Percentiles rank a stretch among this genome's conserved stretches.
Evolutionary conservation across 2,329 filamentous ascomycete genomes (phyloP).

Genomic region (Ophiostoma fasciatum): DNA sequence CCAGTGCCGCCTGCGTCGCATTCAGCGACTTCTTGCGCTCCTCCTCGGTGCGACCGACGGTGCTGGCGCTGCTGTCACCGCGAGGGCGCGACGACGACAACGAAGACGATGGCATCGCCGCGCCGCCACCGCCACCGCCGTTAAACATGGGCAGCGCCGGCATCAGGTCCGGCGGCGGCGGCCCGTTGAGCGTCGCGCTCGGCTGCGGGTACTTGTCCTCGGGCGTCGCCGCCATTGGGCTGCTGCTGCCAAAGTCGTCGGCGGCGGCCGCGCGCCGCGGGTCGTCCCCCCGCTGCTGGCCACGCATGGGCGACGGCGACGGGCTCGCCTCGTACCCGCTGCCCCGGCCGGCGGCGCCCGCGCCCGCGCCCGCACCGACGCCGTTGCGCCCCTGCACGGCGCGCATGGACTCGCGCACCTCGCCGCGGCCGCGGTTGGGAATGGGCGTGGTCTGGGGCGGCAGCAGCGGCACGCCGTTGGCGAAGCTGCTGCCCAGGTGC

Average conservation of each 20-base stretch:
- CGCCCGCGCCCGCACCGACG: slow-evolving; percentile 33
- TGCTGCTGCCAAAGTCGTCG: slow-evolving; percentile 18
- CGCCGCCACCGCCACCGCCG: too few relatives aligned
- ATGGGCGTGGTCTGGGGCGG: slow-evolving; percentile 70
- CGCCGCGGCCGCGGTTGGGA: slow-evolving; percentile 66
- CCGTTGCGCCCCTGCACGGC: slow-evolving; percentile 43
- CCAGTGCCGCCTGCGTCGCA: slow-evolving; percentile 4
- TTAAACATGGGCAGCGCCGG: slow-evolving; percentile 17
- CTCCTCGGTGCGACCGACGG: too few relatives aligned
- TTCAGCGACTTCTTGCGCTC: slow-evolving; percentile 11
- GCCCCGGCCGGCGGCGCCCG: slow-evolving; percentile 21
- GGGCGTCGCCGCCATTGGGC: slow-evolving; percentile 40
- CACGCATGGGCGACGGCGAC: slow-evolving; percentile 46
- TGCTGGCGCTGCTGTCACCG: neutral
- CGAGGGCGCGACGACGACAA: too few relatives aligned
- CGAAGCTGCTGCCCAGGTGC: slow-evolving; percentile 59
- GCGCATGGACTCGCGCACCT: slow-evolving; percentile 72
- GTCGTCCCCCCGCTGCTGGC: slow-evolving; percentile 47
- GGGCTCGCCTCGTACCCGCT: slow-evolving; percentile 29
- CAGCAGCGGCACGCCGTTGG: slow-evolving; percentile 73
- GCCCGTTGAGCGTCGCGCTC: slow-evolving; percentile 45
- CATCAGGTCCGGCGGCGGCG: slow-evolving; percentile 32
- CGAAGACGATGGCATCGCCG: too few relatives aligned
- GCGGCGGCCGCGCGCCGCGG: slow-evolving; percentile 16
- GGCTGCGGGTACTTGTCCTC: slow-evolving; percentile 46